A percentile compares a stretch with the other conserved stretches of the same genome.
Conservation (phyloP, 306 rosid genomes). For the Cercis canadensis region DNA sequence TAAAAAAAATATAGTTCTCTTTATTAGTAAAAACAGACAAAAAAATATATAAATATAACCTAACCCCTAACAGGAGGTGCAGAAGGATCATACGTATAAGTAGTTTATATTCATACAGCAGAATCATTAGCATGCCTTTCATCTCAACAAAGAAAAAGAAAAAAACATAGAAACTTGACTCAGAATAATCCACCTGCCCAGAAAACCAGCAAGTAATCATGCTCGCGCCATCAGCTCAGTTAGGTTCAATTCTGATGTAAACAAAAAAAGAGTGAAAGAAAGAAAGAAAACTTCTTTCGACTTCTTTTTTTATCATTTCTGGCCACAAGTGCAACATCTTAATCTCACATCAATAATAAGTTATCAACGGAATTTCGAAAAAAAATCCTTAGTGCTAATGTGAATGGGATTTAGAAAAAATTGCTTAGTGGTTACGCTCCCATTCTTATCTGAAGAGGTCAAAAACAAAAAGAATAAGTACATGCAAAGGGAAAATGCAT, state of each 20-base stretch:
- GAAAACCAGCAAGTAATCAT: no score
- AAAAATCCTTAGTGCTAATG: no score
- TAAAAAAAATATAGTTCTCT: neutral
- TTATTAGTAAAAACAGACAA: conserved; percentile 1
- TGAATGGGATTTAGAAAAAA: no score
- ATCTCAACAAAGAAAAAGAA: neutral
- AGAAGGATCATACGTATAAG: neutral
- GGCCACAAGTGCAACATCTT: neutral
- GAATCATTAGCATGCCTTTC: conserved; percentile 1
- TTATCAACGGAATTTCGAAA: neutral
- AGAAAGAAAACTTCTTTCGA: no score
- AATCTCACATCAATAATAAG: neutral
- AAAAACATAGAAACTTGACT: no score
- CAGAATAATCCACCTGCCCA: neutral
- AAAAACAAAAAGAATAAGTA: conserved; percentile 4
- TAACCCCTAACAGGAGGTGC: conserved; percentile 5
- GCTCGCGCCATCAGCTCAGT: neutral
- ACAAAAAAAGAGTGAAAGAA: neutral
- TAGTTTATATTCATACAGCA: neutral
- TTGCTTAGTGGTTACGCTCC: neutral
- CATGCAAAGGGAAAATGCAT: conserved; percentile 32
- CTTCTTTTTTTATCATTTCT: no score
- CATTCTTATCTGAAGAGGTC: neutral
- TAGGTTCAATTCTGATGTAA: neutral
- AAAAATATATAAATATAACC: conserved; percentile 1